A percentile compares a stretch with the other conserved stretches of the same genome.
Evolutionary conservation across 2,329 filamentous ascomycete species (phyloP).

Genomic region (Xylaria sp.): DNA sequence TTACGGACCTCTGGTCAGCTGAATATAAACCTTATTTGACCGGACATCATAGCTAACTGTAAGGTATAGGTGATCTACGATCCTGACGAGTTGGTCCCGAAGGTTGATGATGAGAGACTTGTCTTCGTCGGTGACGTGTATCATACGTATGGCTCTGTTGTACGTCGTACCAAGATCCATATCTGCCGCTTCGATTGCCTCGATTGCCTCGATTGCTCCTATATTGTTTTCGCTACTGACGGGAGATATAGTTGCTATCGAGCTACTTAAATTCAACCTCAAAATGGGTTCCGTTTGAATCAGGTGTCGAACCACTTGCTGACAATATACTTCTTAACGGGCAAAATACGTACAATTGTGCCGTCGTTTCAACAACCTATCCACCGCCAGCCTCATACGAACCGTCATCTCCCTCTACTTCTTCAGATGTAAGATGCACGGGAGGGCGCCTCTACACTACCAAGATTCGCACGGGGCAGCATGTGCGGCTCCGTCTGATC

Average conservation of each 20-base stretch:
- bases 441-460: constrained; percentile 51
- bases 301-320: constrained; percentile 55
- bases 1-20: constrained; percentile 67
- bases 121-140: constrained; percentile 56
- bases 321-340: constrained; percentile 57
- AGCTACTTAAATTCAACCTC: constrained; percentile 52
- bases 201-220: neutral
- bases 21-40: neutral
- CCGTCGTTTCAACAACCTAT: constrained; percentile 47
- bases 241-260: constrained; percentile 40
- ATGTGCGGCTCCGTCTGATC: constrained; percentile 53
- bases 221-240: neutral
- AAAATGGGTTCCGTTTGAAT: constrained; percentile 50
- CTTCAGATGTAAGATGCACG: constrained; percentile 43
- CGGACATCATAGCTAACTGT: constrained; percentile 8
- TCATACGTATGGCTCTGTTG: constrained; percentile 52
- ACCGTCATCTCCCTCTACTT: constrained; percentile 1
- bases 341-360: constrained; percentile 53
- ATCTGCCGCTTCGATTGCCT: neutral
- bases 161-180: constrained; percentile 35
- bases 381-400: constrained; percentile 35
- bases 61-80: constrained; percentile 52
- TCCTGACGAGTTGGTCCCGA: constrained; percentile 48
- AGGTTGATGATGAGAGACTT: constrained; percentile 52
- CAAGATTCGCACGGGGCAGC: constrained; percentile 45